Percentiles rank a stretch among this genome's conserved stretches.
phyloP scores from a whole-genome alignment of 176 grass and related monocot species.

The Microstegium vimineum region DNA sequence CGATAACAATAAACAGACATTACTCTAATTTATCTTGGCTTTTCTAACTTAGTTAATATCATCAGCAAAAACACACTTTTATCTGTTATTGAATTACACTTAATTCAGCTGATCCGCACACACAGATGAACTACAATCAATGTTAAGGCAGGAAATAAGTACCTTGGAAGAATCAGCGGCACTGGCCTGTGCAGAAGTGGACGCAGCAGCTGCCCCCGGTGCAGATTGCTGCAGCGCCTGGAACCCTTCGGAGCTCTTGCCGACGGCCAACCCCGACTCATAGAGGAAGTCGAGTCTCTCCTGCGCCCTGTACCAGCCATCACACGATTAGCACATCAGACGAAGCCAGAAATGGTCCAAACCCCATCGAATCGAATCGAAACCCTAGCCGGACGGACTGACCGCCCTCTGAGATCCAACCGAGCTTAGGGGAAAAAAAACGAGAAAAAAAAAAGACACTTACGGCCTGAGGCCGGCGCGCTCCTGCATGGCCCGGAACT shows the following conservation, averaged over 20 bases:
- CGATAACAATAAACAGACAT: neutral
- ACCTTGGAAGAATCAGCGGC: conserved; percentile 72
- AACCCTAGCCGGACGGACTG: conserved; percentile 14
- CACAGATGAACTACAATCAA: neutral
- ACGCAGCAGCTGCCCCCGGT: conserved; percentile 7
- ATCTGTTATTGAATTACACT: neutral
- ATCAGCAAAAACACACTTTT: neutral
- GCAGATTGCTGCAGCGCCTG: conserved; percentile 63
- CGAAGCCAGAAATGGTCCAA: neutral
- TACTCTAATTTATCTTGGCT: neutral
- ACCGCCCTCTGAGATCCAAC: conserved; percentile 2
- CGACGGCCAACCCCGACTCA: conserved; percentile 83
- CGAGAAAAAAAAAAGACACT: neutral
- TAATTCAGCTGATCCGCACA: neutral
- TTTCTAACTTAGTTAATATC: neutral
- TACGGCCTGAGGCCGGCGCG: conserved; percentile 85
- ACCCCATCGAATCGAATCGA: neutral
- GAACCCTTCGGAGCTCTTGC: conserved; percentile 91
- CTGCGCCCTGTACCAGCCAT: conserved; percentile 52
- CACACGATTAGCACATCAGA: neutral
- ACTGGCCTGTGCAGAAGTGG: conserved; percentile 23
- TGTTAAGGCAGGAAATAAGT: neutral
- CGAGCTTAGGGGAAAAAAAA: neutral
- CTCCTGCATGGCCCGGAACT: conserved; percentile 91
- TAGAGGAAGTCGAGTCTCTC: conserved; percentile 98